Conservation (phyloP, 1,139 yeast species). For the Zygosaccharomyces sapae region DNA sequence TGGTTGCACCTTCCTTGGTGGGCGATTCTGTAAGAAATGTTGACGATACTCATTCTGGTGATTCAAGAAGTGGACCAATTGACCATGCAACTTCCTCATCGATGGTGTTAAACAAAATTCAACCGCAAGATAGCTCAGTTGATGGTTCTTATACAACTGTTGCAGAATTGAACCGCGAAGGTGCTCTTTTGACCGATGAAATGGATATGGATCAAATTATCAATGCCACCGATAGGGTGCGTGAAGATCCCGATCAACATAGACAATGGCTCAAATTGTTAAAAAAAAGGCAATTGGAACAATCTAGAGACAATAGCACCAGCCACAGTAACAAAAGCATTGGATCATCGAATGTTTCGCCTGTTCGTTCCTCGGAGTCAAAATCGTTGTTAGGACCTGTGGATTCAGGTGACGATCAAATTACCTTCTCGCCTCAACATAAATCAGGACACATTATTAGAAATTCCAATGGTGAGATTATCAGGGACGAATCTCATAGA, state of each 20-base stretch:
- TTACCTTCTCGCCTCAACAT: constrained; percentile 13
- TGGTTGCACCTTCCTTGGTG: constrained; percentile 25
- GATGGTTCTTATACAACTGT: constrained; percentile 29
- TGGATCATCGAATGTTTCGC: constrained; percentile 3
- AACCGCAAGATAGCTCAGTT: constrained; percentile 17
- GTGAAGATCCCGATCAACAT: constrained; percentile 19
- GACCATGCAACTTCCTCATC: constrained; percentile 19
- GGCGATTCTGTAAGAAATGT: constrained; percentile 30
- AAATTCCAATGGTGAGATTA: constrained; percentile 33
- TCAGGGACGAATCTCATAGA: constrained; percentile 24
- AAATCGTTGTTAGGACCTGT: constrained; percentile 28
- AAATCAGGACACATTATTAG: constrained; percentile 17
- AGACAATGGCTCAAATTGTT: constrained; percentile 15
- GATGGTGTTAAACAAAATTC: constrained; percentile 23
- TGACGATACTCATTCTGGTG: constrained; percentile 24
- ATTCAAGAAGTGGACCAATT: constrained; percentile 12
- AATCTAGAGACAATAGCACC: not conserved
- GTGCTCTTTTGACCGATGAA: constrained; percentile 34
- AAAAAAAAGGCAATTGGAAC: constrained; percentile 18
- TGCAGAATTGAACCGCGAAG: constrained; percentile 32
- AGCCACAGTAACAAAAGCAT: not conserved
- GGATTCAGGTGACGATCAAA: constrained; percentile 27
- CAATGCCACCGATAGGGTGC: constrained; percentile 15
- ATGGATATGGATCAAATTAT: constrained; percentile 26
- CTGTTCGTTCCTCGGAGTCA: constrained; percentile 20